Conservation (phyloP, 2,329 filamentous ascomycete genomes). For the Beauveria sp. region DNA sequence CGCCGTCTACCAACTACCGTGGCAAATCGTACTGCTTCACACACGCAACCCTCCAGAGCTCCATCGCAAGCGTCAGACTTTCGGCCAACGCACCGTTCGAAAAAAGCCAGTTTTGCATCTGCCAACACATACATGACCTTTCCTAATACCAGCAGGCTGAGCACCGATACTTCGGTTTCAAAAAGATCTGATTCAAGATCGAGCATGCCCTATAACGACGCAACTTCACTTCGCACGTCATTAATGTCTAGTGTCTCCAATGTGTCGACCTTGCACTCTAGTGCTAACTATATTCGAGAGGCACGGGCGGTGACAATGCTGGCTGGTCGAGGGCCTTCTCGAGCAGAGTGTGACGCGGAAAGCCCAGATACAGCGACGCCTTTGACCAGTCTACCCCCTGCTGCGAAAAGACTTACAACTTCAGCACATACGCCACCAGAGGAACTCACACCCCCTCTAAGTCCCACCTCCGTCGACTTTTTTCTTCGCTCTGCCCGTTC, state of each 20-base stretch:
- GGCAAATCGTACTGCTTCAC: not conserved
- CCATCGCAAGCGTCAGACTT: not conserved
- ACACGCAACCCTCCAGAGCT: not conserved
- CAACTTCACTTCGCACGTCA: not conserved
- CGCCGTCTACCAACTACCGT: not conserved
- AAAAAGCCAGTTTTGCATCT: constrained; percentile 32
- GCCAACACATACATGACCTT: constrained; percentile 36
- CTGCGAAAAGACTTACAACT: constrained; percentile 16
- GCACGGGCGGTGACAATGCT: constrained; percentile 31
- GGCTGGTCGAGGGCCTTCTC: constrained; percentile 20
- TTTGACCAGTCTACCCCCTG: constrained; percentile 12
- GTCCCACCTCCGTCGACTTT: constrained; percentile 44
- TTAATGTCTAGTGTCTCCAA: not conserved
- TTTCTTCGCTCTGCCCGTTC: constrained; percentile 33
- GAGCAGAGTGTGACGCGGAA: constrained; percentile 18
- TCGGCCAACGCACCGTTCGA: constrained; percentile 26
- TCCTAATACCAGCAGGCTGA: constrained; percentile 18
- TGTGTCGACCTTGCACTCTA: not conserved
- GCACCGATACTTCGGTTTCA: not conserved
- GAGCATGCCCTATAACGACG: constrained; percentile 15
- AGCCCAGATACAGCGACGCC: constrained; percentile 10
- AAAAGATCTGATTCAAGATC: constrained; percentile 16
- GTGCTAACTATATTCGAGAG: constrained; percentile 27
- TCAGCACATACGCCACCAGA: constrained; percentile 21
- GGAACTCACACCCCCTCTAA: constrained; percentile 42